Base-by-base conservation (phyloP, 164 flowering plant genomes). In the Chimonanthus praecox region DNA sequence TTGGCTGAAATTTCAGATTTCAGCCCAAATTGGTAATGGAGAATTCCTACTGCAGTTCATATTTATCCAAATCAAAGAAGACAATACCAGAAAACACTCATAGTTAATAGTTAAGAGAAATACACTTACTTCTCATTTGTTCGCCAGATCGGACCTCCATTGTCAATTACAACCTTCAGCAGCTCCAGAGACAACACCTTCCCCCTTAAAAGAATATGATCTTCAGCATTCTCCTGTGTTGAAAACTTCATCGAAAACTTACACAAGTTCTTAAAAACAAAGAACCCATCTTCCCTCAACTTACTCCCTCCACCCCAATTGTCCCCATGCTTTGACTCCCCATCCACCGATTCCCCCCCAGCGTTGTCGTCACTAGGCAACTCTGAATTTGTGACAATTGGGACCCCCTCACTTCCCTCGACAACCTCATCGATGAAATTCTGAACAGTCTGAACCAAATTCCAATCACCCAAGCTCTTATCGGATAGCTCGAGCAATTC, bases 191-290 rank as follows among this genome's bases (percentile, higher is more conserved):
- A 92, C 74, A 96, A 75, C 9, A 89, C 81, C 78, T 96, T 94
- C n/a, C 98, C 99, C 75, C 98, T 92, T 81, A 96, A 74, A 47
- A 96, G 87, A 71, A 92, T 87, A 54, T 88, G 90, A 75, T 96
- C 99, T 76, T 91, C 98, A 0, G 97, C 79, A 69, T 87, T 84
- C 76, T 94, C 97, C 78, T 88, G 94, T 0, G 95, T 77, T 3
- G 97, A 85, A 81, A 90, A 94, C 80, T 96, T 96, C 99, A 96
- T 89, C 1, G 99, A 96, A 62, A 96, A 83, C 74, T 94, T 96
- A 78, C 99, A 94, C 74, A 96, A 76, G 76, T 90, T 92, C 87
- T 87, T 96, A 77, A 88, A 96, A 58, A 96, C 76, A 51, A 83
- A 80, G 80, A 90, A 89, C 6, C 94, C 98, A 76, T 90, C 98